Percentiles rank a stretch among this genome's conserved stretches.
phyloP scores from a whole-genome alignment of 2,329 filamentous ascomycete genomes.

The Leptographium wingfieldii region DNA sequence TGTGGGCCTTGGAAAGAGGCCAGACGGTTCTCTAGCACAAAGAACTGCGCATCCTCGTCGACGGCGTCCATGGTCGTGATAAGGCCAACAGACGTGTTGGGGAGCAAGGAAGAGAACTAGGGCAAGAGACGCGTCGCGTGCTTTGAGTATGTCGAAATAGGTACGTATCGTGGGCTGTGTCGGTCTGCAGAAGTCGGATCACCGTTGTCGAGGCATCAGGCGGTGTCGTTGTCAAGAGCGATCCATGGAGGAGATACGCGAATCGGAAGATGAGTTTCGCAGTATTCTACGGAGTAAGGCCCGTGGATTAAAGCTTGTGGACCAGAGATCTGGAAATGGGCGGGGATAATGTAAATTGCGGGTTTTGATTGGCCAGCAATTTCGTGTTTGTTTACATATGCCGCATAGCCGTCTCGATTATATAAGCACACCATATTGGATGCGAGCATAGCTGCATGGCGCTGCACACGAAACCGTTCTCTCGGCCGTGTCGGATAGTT shows the following conservation, averaged over 20 bases:
- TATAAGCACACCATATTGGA: background rate
- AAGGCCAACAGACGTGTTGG: background rate
- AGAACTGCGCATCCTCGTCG: slow-evolving; percentile 33
- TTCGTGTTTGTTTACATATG: slow-evolving; percentile 12
- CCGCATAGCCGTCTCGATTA: background rate
- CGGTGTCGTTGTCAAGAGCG: background rate
- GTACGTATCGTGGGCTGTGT: background rate
- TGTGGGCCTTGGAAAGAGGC: slow-evolving; percentile 63
- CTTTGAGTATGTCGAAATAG: background rate
- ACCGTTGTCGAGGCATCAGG: background rate
- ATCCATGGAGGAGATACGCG: background rate
- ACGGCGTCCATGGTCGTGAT: slow-evolving; percentile 14
- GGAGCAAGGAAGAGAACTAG: background rate
- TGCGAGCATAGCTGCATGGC: background rate
- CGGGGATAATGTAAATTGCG: background rate
- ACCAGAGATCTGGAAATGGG: background rate
- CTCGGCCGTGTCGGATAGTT: too few relatives aligned
- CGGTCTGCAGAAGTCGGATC: background rate
- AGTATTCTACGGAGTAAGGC: background rate
- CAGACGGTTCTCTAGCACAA: slow-evolving; percentile 63
- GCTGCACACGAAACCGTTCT: too few relatives aligned
- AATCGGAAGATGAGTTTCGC: background rate
- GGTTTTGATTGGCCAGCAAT: slow-evolving; percentile 6
- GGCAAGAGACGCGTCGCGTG: background rate
- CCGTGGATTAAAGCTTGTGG: background rate